These are phyloP conservation scores for Blumeria graminis DNA, from an alignment of 2,329 filamentous ascomycete genomes.

Conservation along the genomic window DNA sequence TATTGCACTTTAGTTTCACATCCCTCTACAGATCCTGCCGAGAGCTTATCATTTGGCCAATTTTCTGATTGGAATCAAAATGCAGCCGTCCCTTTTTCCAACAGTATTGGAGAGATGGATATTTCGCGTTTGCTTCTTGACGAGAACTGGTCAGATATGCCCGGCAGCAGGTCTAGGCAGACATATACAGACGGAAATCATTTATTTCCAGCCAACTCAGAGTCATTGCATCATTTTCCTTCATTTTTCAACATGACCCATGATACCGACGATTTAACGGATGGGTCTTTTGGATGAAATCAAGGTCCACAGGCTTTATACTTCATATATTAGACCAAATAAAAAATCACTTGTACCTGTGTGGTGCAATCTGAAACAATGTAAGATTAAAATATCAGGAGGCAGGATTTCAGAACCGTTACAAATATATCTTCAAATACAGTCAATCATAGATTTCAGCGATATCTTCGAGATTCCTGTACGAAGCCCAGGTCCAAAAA, in stretches of 20 bases:
- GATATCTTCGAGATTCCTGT: too few species aligned
- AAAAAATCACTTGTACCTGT: too few species aligned
- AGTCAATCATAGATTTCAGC: too few species aligned
- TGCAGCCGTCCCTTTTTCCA: constrained; percentile 18
- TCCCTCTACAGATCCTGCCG: constrained; percentile 10
- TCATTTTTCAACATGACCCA: constrained; percentile 10
- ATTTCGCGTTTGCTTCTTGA: constrained; percentile 28
- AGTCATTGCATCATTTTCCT: constrained; percentile 6
- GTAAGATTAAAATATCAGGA: too few species aligned
- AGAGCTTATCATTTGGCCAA: constrained; percentile 16
- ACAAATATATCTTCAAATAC: too few species aligned
- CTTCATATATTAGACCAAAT: not conserved
- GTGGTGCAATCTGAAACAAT: too few species aligned
- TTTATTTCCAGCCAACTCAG: constrained; percentile 8
- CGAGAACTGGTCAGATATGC: constrained; percentile 1
- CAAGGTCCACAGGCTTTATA: not conserved
- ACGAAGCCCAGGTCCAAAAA: too few species aligned
- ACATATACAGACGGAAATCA: constrained; percentile 12
- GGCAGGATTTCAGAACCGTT: too few species aligned
- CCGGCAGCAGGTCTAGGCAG: constrained; percentile 9
- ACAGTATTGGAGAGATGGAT: constrained; percentile 31
- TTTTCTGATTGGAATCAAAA: constrained; percentile 23
- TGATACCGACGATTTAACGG: constrained; percentile 6
- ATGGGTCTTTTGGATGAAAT: constrained; percentile 4
- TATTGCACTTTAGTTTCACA: constrained; percentile 8